Conservation (phyloP, 441 rosid species). For the Jatropha podagrica region DNA sequence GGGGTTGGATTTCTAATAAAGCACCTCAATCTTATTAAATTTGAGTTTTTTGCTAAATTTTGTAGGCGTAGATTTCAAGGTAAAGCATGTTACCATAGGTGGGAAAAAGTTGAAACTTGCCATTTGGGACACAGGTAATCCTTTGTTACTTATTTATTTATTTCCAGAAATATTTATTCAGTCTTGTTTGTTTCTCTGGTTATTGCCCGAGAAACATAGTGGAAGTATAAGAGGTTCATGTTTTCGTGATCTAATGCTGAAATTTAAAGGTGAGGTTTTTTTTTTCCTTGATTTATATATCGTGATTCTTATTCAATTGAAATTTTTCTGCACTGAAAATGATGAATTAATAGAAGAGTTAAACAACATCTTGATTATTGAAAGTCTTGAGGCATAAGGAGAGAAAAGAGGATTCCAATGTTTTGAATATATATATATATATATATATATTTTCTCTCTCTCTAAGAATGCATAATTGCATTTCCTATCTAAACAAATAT, state of each 20-base stretch:
- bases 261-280: background rate
- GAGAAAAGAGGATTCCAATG: background rate
- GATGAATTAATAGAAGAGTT: conserved; percentile 4
- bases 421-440: background rate
- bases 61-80: conserved; percentile 81
- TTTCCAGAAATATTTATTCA: background rate
- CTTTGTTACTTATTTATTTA: conserved; percentile 7
- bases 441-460: background rate
- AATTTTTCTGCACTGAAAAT: background rate
- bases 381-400: background rate
- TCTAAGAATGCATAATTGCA: background rate
- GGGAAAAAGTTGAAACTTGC: conserved; percentile 77
- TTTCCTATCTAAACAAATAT: background rate
- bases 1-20: background rate
- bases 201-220: background rate
- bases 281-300: background rate
- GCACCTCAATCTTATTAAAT: background rate
- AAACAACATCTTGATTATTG: background rate
- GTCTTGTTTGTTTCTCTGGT: background rate
- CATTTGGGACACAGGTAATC: conserved; percentile 77
- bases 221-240: background rate
- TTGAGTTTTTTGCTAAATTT: background rate
- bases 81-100: conserved; percentile 50
- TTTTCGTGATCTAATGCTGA: background rate
- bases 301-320: background rate